Evolutionary conservation across 441 rosid genomes (phyloP), one percentile per base, ranked within the genome.

Genomic region (Populus hybrid): DNA sequence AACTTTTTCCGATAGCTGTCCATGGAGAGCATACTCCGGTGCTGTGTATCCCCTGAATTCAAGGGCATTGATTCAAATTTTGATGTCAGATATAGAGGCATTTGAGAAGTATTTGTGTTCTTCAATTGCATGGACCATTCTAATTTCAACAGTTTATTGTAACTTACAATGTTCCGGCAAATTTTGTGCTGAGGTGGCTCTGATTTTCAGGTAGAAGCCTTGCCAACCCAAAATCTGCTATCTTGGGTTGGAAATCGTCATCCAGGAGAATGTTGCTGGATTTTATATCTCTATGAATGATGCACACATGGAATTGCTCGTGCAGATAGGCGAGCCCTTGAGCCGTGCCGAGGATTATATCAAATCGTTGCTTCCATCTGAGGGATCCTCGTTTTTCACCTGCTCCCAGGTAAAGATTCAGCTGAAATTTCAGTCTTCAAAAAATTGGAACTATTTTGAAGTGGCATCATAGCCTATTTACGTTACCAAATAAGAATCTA

Each of bases 231-330:
- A 91, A 91, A 46, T 90, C 92, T 6, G 85, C 83, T 6, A 91
- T 86, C 76, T 89, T 89, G 0, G 91, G 92, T 23, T 87, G 90
- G 14, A 88, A 46, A 32, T 82, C 77, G 5, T 79, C 76, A 26
- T 88, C 92, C 14, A 91, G 46, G 12, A 89, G 85, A 80, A 91
- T 85, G 46, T 88, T 86, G 75, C 71, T 12, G 38, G 91, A 78
- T 40, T 88, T 87, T 34, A 89, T 89, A 75, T 89, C 91, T 24
- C 91, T 83, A 78, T 89, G 95, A 63, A 88, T 85, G 32, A 89
- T 80, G 82, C 86, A 77, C 2, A 80, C 85, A 12, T 88, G 88
- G 24, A 87, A 89, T 67, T 91, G 90, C 57, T 88, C 92, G 11
- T 89, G 91, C 21, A 89, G 75, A 80, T 88, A 91, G 18, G 90